Evolutionary conservation across 139 green algal species (phyloP), one percentile per base, ranked within the genome.

Genomic region (Choricystis sp.): DNA sequence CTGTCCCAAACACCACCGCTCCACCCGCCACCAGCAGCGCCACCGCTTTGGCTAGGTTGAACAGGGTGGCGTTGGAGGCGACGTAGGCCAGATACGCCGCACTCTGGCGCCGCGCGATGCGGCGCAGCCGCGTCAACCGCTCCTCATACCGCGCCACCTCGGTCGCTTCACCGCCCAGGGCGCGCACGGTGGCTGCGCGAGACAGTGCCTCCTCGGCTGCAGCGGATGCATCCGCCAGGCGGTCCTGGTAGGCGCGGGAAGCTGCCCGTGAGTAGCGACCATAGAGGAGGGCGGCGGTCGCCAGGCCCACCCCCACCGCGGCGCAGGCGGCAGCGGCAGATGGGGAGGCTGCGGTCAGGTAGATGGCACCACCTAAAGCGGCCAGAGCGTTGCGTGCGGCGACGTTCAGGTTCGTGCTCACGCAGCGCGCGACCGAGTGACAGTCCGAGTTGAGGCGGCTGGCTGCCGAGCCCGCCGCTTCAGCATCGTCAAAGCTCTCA

Each of bases 351-450:
- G 59, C 22, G 16, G 75, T 68, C n/a, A 94, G 82, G 74, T 92
- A 92, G 4, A 68, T 52, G 0, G 75, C 65, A 0, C 83, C 85
- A 48, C 86, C 83, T 0, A 68, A 21, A 28, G 25, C 29, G 64
- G 56, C 57, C 40, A 95, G 61, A 19, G 69, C 30, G 66, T 94
- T 95, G 23, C 87, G 67, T 3, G 88, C 64, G 1, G 85, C 80
- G 23, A 94, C 81, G 66, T 95, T 94, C 67, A 94, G 68, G 68
- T 89, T 89, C 60, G 80, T 87, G 49, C 76, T 68, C 22, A 94
- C 73, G 31, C 78, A 79, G 19, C 81, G 78, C 20, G 75, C 79
- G 56, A 94, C 82, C 25, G 79, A 72, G 55, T 86, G 79, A 69
- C 80, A 89, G 81, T 87, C 80, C 4, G 73, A 63, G 4, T 65